A percentile compares a stretch with the other conserved stretches of the same genome.
phyloP scores from a whole-genome alignment of 495 filamentous ascomycete genomes.

The Penicillium cataractarum region DNA sequence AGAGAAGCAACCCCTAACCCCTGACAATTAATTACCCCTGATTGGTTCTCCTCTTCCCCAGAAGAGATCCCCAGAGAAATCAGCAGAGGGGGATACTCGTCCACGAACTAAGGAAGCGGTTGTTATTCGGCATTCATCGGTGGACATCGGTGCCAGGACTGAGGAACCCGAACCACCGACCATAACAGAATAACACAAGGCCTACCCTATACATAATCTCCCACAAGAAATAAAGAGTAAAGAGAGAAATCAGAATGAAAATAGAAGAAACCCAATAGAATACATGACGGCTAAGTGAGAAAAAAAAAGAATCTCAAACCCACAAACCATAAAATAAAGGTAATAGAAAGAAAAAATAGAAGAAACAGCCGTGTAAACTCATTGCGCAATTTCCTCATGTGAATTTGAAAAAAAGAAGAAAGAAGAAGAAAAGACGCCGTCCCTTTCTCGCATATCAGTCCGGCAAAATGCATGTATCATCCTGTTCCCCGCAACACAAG shows the following conservation, averaged over 20 bases:
- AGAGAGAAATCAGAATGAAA: conserved; percentile 14
- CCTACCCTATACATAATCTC: background rate
- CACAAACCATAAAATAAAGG: conserved; percentile 18
- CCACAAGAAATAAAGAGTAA: background rate
- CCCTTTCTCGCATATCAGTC: conserved; percentile 15
- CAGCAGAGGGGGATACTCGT: background rate
- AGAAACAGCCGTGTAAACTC: conserved; percentile 8
- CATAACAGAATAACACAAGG: background rate
- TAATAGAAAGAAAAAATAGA: conserved; percentile 1
- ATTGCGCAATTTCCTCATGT: conserved; percentile 33
- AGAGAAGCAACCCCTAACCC: background rate
- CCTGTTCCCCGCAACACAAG: background rate
- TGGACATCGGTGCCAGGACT: background rate
- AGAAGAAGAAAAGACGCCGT: conserved; percentile 17
- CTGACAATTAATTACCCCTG: background rate
- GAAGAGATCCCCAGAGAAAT: background rate
- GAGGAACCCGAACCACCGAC: too few relatives aligned
- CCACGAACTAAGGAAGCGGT: background rate
- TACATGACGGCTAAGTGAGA: conserved; percentile 1
- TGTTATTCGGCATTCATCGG: background rate
- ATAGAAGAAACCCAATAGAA: conserved; percentile 9
- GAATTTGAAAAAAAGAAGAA: background rate
- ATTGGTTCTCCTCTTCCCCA: background rate
- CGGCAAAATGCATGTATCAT: conserved; percentile 20
- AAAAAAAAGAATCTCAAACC: conserved; percentile 4